Evolutionary conservation across 768 basidiomycete species (phyloP), one percentile per base, ranked within the genome.

Genomic region (Nidularia pulvinata): DNA sequence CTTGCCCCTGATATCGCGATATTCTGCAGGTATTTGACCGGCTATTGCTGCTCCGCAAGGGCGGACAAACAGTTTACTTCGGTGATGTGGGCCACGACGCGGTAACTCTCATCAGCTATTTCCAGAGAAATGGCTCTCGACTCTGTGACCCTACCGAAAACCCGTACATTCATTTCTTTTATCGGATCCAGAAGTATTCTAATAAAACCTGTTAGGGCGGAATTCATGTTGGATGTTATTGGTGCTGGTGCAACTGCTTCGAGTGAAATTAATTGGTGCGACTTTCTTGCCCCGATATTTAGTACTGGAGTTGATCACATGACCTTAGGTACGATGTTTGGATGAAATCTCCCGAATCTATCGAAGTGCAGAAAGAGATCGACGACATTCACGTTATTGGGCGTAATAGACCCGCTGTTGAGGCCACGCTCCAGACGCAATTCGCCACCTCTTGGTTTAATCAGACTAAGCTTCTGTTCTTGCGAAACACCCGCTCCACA

Each of bases 1-100:
- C 37, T 39, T 49, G 13, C 4, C 30, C 5, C 14, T 25, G 32
- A 36, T 19, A 54, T 30, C 57, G 4, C 3, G 33, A 10, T 44
- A 19, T 19, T 19, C 7, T 48, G n/a, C 51, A 77, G 71, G 82
- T 81, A 37, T 95, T 95, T 57, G 93, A 95, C 61, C 71, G 87
- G 33, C 72, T 96, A 1, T 72, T 95, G 6, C 77, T 96, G 0
- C 76, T 96, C 3, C 79, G 84, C 45, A 83, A 84, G 58, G 93
- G 94, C 10, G 94, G 94, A 52, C 68, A 88, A 59, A 86, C 78
- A 3, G 86, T 86, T 6, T 91, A 88, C 68, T 88, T 88, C 57
- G 88, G 88, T 7, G 85, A 90, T 50, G 65, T 92, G 25, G 91
- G 92, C 1, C 57, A 70, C 16, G 80, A 86, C 54, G 76, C 89